A percentile compares a stretch with the other conserved stretches of the same genome.
Evolutionary conservation across 2,329 filamentous ascomycete genomes (phyloP).

Genomic region (Elsinoe arachidis): DNA sequence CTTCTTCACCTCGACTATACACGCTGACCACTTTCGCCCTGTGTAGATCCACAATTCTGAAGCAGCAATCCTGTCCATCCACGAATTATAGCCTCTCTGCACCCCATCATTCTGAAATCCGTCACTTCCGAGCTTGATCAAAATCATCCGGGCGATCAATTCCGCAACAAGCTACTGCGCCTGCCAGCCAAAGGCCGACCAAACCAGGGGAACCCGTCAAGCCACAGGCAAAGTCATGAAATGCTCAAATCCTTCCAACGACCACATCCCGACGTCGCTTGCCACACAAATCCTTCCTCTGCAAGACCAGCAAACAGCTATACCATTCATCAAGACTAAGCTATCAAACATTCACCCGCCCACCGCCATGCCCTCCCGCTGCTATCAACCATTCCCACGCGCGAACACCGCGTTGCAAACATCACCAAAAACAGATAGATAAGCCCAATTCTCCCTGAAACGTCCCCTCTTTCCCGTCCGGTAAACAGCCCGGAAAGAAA

Average conservation of each 20-base stretch:
- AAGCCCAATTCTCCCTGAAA: slow-evolving; percentile 6
- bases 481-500: neutral
- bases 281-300: neutral
- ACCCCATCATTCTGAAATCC: slow-evolving; percentile 7
- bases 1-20: neutral
- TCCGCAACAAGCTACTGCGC: neutral
- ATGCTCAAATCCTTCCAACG: neutral
- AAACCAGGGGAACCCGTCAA: slow-evolving; percentile 1
- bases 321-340: neutral
- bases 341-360: neutral
- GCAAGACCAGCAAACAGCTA: too few relatives aligned
- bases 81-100: neutral
- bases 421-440: too few relatives aligned
- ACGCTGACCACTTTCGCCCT: neutral
- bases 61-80: neutral
- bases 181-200: neutral
- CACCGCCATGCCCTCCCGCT: neutral
- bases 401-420: neutral
- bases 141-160: slow-evolving; percentile 1
- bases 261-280: neutral
- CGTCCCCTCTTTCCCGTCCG: neutral
- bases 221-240: neutral
- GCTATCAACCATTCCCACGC: neutral
- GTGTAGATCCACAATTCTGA: slow-evolving; percentile 1
- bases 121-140: slow-evolving; percentile 2